phyloP scores from a whole-genome alignment of 208 protist genomes.

The Sergeia podlipaevii region DNA sequence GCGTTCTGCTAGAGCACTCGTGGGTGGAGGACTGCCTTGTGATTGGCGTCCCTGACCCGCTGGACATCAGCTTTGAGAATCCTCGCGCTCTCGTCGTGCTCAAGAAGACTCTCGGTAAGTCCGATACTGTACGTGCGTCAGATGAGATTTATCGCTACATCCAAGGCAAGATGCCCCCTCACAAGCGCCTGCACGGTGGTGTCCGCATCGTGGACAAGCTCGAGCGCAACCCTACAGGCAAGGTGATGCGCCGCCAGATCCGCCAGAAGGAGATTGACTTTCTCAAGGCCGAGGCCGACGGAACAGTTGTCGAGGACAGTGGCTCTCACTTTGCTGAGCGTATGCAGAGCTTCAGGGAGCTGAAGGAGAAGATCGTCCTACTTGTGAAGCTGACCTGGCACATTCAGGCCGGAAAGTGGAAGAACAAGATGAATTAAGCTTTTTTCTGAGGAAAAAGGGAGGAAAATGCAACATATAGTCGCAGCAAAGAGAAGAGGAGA shows the following conservation, averaged over 20 bases:
- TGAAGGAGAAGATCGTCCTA: not conserved
- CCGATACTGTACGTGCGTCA: conserved; percentile 35
- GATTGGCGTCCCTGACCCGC: conserved; percentile 47
- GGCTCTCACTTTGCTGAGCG: not conserved
- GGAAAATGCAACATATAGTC: too few relatives aligned
- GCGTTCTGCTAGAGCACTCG: conserved; percentile 47
- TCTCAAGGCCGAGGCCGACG: conserved; percentile 15
- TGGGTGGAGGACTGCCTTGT: conserved; percentile 65
- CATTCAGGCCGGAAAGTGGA: conserved; percentile 6
- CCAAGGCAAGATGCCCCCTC: conserved; percentile 24
- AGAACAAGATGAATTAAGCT: not conserved
- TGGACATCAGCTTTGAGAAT: conserved; percentile 47
- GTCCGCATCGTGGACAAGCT: conserved; percentile 56
- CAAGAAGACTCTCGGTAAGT: conserved; percentile 14
- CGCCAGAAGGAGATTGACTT: conserved; percentile 25
- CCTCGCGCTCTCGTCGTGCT: conserved; percentile 71
- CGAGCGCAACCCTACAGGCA: conserved; percentile 66
- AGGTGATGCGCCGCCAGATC: conserved; percentile 66
- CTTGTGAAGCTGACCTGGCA: conserved; percentile 4
- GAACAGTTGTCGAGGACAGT: not conserved
- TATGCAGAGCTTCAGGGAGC: not conserved
- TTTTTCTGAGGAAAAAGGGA: conserved; percentile 1
- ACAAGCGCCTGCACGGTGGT: conserved; percentile 73
- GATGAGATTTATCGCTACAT: conserved; percentile 45
- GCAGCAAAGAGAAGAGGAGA: too few relatives aligned